A percentile compares a stretch with the other conserved stretches of the same genome.
These are phyloP conservation scores for Cerioporus squamosus DNA, from an alignment of 1,284 basidiomycete genomes.

Conservation along the genomic window DNA sequence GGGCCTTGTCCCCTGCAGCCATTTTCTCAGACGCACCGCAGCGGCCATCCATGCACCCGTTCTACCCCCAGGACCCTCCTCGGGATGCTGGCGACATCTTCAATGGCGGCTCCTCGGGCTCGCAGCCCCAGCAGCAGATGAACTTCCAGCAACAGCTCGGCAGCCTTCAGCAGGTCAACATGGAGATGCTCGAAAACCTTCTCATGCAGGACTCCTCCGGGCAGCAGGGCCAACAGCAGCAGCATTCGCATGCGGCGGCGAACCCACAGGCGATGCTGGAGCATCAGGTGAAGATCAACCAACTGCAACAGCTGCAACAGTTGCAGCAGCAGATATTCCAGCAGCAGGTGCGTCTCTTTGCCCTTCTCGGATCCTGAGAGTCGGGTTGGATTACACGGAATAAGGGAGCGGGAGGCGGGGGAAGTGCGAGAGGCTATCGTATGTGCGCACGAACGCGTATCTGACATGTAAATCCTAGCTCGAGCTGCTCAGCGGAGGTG, in stretches of 20 bases:
- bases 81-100: conserved; percentile 27
- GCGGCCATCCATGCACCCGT: conserved; percentile 45
- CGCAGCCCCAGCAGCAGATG: conserved; percentile 27
- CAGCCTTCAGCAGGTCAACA: conserved; percentile 38
- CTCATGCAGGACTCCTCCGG: conserved; percentile 41
- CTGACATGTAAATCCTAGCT: conserved; percentile 48
- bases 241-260: conserved; percentile 27
- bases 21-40: conserved; percentile 16
- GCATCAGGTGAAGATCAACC: conserved; percentile 71
- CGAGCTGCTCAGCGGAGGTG: conserved; percentile 66
- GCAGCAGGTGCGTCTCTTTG: conserved; percentile 61
- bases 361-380: not conserved
- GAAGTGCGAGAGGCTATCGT: not conserved
- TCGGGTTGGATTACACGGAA: not conserved
- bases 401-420: not conserved
- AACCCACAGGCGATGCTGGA: conserved; percentile 52
- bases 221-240: conserved; percentile 20
- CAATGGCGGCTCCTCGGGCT: conserved; percentile 12
- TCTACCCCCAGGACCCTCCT: conserved; percentile 40
- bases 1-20: conserved; percentile 17
- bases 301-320: conserved; percentile 78
- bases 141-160: conserved; percentile 28
- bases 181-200: conserved; percentile 56
- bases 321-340: conserved; percentile 84
- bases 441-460: not conserved